Base-by-base conservation (phyloP, 2,329 filamentous ascomycete species). In the Rutstroemia sp. region DNA sequence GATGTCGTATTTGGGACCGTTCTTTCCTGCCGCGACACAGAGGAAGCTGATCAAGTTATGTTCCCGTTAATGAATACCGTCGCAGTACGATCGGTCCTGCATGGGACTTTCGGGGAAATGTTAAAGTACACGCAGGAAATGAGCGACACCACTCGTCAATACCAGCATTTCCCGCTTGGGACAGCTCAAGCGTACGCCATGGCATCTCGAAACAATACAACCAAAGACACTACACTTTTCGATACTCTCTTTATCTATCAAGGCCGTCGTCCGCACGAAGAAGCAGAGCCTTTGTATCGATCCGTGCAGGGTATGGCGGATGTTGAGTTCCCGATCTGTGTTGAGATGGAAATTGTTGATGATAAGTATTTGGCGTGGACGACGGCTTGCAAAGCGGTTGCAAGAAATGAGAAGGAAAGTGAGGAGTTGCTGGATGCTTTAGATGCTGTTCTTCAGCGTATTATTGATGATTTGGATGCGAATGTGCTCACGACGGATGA, bases 51-150 rank as follows among this genome's bases (percentile, higher is more conserved):
- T 45, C 71, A 80, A 25, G 71, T 92, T 12, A 77, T 92, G 67
- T 96, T 96, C 65, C 92, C 92, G 0, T 90, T 88, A 0, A 96
- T 96, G 88, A 96, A 95, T 66, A 96, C 92, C 0, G 84, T 96
- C 0, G 81, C 87, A 0, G 76, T 95, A 7, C 79, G 91, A 10
- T 80, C 80, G 1, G 77, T 92, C 2, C 69, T 96, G 2, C 87
- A 94, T 63, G 89, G 89, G 1, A 83, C 78, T 0, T 72, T 80
- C 0, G 61, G 70, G 0, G 78, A 84, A 0, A 85, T 95, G 72
- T 72, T 96, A 27, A 77, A 75, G 12, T 88, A 92, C 65, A 77
- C 91, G 61, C 90, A 96, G 66, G 79, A 85, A 2, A 86, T 81
- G 59, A 80, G 88, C 70, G 75, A 78, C 1, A 78, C 79, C 23